phyloP scores from a whole-genome alignment of 305 asterid genomes.

The Nicotiana rustica region DNA sequence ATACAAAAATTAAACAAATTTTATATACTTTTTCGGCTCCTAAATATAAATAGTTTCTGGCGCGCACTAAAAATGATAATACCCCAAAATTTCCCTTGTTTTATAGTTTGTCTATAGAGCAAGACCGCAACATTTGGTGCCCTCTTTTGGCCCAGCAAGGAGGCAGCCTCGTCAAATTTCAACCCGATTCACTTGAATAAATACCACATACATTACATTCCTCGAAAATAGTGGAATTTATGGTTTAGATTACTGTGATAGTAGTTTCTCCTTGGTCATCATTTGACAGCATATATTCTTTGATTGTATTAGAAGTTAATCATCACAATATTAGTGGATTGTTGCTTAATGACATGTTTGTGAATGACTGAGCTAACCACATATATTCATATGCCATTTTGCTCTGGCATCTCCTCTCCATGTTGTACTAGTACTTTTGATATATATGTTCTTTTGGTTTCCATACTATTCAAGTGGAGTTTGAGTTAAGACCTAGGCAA shows the following conservation, averaged over 20 bases:
- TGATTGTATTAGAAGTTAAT: not conserved
- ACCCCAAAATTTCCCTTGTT: not conserved
- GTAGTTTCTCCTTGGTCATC: not conserved
- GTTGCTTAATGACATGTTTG: not conserved
- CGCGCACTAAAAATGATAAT: no score
- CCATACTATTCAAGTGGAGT: no score
- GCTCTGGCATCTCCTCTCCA: not conserved
- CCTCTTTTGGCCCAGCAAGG: not conserved
- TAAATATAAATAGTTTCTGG: no score
- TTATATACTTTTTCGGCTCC: no score
- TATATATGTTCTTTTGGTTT: no score
- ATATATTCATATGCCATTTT: not conserved
- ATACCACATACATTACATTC: not conserved
- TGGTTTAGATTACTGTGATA: not conserved
- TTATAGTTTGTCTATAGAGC: not conserved
- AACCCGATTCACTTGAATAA: not conserved
- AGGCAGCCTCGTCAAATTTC: not conserved
- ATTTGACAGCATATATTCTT: slow-evolving; percentile 18
- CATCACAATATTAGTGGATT: not conserved
- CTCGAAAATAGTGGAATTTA: slow-evolving; percentile 28
- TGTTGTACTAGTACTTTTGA: not conserved
- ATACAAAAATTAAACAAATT: no score
- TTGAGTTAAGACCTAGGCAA: no score
- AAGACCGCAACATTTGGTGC: not conserved
- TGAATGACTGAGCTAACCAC: not conserved